A percentile compares a stretch with the other conserved stretches of the same genome.
Evolutionary conservation across 768 basidiomycete genomes (phyloP).

Genomic region (Kwoniella sp.): DNA sequence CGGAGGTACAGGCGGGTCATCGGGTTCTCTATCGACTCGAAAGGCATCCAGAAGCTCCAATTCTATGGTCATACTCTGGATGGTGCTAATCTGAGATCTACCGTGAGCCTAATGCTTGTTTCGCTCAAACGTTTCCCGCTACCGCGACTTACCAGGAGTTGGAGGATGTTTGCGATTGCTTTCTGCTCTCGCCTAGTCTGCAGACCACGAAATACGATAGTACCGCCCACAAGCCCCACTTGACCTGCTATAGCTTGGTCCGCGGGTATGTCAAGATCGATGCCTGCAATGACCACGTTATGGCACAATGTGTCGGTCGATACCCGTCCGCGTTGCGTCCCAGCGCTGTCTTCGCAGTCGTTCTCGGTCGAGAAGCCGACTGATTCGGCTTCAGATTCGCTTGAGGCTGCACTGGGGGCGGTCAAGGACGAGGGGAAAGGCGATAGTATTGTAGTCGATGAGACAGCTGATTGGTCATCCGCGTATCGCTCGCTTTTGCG

Average conservation of each 20-base stretch:
- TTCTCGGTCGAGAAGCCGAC: background rate
- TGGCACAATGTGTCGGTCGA: background rate
- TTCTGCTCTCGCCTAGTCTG: constrained; percentile 13
- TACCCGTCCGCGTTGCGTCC: constrained; percentile 13
- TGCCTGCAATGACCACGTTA: constrained; percentile 19
- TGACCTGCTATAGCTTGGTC: constrained; percentile 4
- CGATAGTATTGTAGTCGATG: background rate
- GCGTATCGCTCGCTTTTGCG: background rate
- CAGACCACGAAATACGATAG: constrained; percentile 28
- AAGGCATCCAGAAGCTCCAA: constrained; percentile 35
- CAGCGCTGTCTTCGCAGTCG: background rate
- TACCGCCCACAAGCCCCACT: constrained; percentile 34
- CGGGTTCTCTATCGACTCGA: constrained; percentile 29
- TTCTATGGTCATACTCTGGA: constrained; percentile 35
- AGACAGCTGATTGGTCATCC: background rate
- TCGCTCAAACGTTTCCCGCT: too few species aligned
- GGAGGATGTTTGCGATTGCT: constrained; percentile 25
- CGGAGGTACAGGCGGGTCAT: constrained; percentile 19
- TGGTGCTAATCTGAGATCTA: constrained; percentile 30
- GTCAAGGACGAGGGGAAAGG: background rate
- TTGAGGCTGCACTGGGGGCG: background rate
- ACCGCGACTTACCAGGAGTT: constrained; percentile 31
- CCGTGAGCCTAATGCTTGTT: too few species aligned
- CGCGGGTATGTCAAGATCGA: constrained; percentile 24
- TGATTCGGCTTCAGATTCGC: background rate